These are phyloP conservation scores for Quercus cerris DNA, from an alignment of 306 rosid genomes.

Conservation along the genomic window DNA sequence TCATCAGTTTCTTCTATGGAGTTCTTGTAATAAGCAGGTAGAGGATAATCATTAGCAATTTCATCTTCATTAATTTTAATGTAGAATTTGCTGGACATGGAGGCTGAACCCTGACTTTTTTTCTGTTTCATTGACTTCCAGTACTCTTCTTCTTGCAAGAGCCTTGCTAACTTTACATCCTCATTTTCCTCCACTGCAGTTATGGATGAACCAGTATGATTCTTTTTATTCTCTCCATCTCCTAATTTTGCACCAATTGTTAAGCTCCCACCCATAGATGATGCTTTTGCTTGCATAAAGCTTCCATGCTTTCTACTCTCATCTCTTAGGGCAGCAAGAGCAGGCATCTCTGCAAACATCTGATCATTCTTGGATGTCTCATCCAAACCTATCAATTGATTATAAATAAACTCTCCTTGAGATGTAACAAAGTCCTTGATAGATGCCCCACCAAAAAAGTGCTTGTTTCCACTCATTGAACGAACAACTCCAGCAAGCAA, in stretches of 20 bases:
- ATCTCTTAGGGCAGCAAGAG: constrained; percentile 63
- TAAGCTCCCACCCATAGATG: constrained; percentile 41
- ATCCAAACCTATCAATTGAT: constrained; percentile 79
- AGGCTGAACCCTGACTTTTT: constrained; percentile 45
- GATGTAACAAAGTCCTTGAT: constrained; percentile 66
- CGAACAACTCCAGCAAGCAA: constrained; percentile 86
- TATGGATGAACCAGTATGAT: constrained; percentile 27
- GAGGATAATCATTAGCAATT: constrained; percentile 90
- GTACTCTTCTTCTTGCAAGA: constrained; percentile 87
- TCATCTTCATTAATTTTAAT: constrained; percentile 92
- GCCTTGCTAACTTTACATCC: constrained; percentile 68
- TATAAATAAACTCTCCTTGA: constrained; percentile 82
- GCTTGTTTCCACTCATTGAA: constrained; percentile 64
- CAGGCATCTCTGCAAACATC: constrained; percentile 58
- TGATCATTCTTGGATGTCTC: constrained; percentile 56
- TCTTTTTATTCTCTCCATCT: constrained; percentile 28
- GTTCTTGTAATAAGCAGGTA: constrained; percentile 84
- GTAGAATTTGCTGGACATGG: constrained; percentile 52
- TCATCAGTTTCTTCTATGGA: constrained; percentile 73
- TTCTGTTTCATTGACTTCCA: constrained; percentile 67
- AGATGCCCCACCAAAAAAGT: constrained; percentile 61
- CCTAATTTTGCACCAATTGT: constrained; percentile 42
- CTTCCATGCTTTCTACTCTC: constrained; percentile 47
- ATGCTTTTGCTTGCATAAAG: constrained; percentile 28
- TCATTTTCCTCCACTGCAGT: constrained; percentile 54